Conservation (phyloP, 2,329 filamentous ascomycete genomes). For the Phialophora verrucosa region DNA sequence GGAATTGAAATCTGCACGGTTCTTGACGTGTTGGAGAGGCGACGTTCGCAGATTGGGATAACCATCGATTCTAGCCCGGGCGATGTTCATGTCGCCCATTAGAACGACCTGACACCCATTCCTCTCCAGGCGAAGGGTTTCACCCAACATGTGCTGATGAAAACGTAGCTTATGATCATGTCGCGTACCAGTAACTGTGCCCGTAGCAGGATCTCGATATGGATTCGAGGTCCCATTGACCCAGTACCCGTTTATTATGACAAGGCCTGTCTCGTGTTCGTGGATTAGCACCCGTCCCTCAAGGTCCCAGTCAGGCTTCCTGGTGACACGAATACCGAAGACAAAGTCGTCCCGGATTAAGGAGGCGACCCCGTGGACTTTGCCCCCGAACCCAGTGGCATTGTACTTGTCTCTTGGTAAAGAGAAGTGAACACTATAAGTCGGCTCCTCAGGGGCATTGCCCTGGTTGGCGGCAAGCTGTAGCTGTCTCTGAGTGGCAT, state of each 20-base stretch:
- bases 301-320: constrained; percentile 57
- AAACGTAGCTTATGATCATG: constrained; percentile 60
- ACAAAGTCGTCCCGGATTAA: constrained; percentile 55
- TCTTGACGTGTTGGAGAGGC: constrained; percentile 56
- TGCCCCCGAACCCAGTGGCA: constrained; percentile 57
- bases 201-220: constrained; percentile 49
- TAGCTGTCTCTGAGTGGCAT: constrained; percentile 48
- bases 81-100: constrained; percentile 61
- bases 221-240: constrained; percentile 57
- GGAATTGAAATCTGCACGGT: constrained; percentile 57
- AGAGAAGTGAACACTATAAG: constrained; percentile 54
- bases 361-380: constrained; percentile 59
- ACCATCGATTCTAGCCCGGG: constrained; percentile 52
- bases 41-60: constrained; percentile 54
- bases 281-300: constrained; percentile 59
- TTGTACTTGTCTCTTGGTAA: constrained; percentile 58
- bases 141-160: constrained; percentile 53
- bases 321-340: constrained; percentile 42
- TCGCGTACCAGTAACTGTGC: constrained; percentile 52
- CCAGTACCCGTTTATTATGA: constrained; percentile 60
- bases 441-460: constrained; percentile 39
- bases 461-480: constrained; percentile 46
- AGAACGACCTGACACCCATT: constrained; percentile 55
- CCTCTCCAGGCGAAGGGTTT: constrained; percentile 51
- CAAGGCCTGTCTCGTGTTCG: constrained; percentile 27